Base-by-base conservation (phyloP, 2,329 filamentous ascomycete genomes). In the Phyllosticta citrichinensis region DNA sequence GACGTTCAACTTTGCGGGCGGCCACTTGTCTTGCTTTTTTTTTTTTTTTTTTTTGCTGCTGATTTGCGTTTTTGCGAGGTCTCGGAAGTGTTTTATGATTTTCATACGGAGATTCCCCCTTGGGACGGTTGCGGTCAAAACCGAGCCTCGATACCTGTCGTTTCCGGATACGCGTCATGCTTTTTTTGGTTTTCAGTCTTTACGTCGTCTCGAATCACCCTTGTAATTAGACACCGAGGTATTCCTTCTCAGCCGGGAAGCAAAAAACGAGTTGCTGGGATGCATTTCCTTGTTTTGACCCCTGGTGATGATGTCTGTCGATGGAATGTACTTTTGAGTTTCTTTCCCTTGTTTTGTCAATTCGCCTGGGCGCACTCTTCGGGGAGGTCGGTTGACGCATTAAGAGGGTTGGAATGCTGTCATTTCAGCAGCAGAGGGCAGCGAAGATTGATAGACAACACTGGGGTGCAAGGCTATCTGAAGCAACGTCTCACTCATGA, bases 161-260 rank as follows among this genome's bases (percentile, higher is more conserved):
- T 60, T 60, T 60, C 58, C 58, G 58, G 57, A 60, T 30, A 20
- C 55, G 58, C 52, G 27, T 60, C 52, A 52, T 60, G 52, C 55
- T 55, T 60, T 60, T 22, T n/a, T 55, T 22, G 22, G 35, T 40
- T 12, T 40, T 40, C 27, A 40, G 11, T 40, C 11, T 17, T 40
- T 40, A 12, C 33, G 33, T 17, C 58, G 52, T 53, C 58, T 60
- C 58, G 55, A 55, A 52, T 53, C 35, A 60, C 58, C 52, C 58
- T 60, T 60, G 58, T 60, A 60, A 60, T 60, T 60, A 60, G 58
- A 60, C 58, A 60, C 55, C 58, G 58, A 60, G 58, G 58, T 60
- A 60, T 60, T 55, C 54, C 52, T 60, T 60, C 52, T 55, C 58
- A 60, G 58, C 52, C 19, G 58, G 58, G 58, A 60, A 60, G 52